Percentiles rank a stretch among this genome's conserved stretches.
Evolutionary conservation across 2,329 filamentous ascomycete species (phyloP).

Genomic region (Tothia fuscella): DNA sequence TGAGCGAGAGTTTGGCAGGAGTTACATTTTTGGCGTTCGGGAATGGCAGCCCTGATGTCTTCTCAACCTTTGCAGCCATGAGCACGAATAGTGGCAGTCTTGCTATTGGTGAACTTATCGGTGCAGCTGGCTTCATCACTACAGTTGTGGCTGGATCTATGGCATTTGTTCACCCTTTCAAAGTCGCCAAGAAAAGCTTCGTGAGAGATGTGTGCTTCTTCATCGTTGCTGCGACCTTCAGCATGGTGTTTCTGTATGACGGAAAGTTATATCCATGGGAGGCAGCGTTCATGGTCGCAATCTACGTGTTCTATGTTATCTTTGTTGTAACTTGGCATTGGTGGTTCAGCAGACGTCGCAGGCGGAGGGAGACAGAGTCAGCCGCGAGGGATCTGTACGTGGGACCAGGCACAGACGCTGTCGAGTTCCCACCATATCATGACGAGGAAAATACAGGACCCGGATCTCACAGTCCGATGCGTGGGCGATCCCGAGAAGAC

Average conservation of each 20-base stretch:
- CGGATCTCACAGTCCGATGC: constrained; percentile 28
- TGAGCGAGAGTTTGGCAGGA: constrained; percentile 91
- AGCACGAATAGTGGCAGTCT: constrained; percentile 92
- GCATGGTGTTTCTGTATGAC: constrained; percentile 76
- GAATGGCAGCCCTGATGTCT: constrained; percentile 95
- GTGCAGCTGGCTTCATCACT: constrained; percentile 90
- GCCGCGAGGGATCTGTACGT: constrained; percentile 66
- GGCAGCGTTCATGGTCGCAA: constrained; percentile 77
- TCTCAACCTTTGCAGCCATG: constrained; percentile 98
- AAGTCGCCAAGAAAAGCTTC: constrained; percentile 79
- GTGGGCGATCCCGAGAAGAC: constrained; percentile 47
- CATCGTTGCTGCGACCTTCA: constrained; percentile 73
- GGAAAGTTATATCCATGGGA: constrained; percentile 80
- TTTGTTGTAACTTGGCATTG: constrained; percentile 91
- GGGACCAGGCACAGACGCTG: constrained; percentile 45
- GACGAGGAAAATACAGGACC: constrained; percentile 43
- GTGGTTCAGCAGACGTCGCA: constrained; percentile 55
- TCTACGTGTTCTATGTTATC: constrained; percentile 80
- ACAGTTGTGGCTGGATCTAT: constrained; percentile 94
- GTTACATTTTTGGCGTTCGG: constrained; percentile 96
- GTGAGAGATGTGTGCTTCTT: constrained; percentile 89
- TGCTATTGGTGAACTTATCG: constrained; percentile 88
- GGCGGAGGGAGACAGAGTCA: constrained; percentile 52
- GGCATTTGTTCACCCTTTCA: constrained; percentile 92
- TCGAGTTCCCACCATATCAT: constrained; percentile 41